Percentiles rank a stretch among this genome's conserved stretches.
Conservation (phyloP, 306 rosid species). For the Coriaria nepalensis region DNA sequence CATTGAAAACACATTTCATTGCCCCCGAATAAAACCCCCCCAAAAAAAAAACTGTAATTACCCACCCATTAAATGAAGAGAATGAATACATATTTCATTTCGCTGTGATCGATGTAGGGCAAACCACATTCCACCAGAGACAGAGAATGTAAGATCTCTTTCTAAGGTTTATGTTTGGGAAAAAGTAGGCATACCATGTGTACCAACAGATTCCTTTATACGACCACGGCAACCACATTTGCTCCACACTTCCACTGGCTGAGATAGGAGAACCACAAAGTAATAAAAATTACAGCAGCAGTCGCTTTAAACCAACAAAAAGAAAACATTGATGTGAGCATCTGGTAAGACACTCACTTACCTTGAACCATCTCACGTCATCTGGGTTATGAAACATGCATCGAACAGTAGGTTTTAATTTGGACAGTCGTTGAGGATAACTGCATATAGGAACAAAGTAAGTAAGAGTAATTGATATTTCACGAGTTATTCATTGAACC, state of each 20-base stretch:
- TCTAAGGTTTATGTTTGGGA: neutral
- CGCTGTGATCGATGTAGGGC: no score
- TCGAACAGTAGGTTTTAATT: slow-evolving; percentile 66
- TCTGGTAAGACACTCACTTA: slow-evolving; percentile 18
- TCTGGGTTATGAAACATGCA: slow-evolving; percentile 90
- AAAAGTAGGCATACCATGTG: slow-evolving; percentile 56
- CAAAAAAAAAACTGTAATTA: slow-evolving; percentile 3
- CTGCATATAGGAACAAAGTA: slow-evolving; percentile 36
- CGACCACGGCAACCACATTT: slow-evolving; percentile 89
- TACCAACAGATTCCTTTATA: slow-evolving; percentile 88
- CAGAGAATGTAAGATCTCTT: neutral
- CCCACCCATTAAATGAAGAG: neutral
- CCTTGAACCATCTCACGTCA: slow-evolving; percentile 96
- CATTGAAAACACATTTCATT: slow-evolving; percentile 75
- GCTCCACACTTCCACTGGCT: slow-evolving; percentile 88
- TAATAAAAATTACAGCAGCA: no score
- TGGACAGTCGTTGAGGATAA: slow-evolving; percentile 89
- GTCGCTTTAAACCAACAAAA: no score
- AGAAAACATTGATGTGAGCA: neutral
- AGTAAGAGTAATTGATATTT: no score
- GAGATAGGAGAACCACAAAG: slow-evolving; percentile 24
- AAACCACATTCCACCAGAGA: neutral
- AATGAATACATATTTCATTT: no score
- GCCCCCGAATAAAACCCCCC: slow-evolving; percentile 45
- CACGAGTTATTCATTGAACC: no score